These are phyloP conservation scores for Trichoderma polysporum DNA, from an alignment of 2,329 filamentous ascomycete genomes.

Conservation along the genomic window DNA sequence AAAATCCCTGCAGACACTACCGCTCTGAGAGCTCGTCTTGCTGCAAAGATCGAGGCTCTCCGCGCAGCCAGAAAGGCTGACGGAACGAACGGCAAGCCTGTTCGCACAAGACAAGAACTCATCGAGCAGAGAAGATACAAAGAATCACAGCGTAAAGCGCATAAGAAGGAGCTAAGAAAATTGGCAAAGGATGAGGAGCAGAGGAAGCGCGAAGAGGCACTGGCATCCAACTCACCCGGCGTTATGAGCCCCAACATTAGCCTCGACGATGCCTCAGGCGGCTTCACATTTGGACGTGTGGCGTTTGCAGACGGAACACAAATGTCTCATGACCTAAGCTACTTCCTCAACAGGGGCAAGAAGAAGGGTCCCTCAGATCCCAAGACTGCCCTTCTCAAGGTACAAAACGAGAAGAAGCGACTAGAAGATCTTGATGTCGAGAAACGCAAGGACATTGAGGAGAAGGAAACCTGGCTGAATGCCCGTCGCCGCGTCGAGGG, in stretches of 20 bases:
- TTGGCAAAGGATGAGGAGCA: slow-evolving; percentile 81
- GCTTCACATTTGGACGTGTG: slow-evolving; percentile 89
- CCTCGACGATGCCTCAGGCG: slow-evolving; percentile 54
- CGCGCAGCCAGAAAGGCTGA: slow-evolving; percentile 86
- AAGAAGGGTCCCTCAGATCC: slow-evolving; percentile 82
- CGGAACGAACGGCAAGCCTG: slow-evolving; percentile 71
- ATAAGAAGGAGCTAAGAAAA: slow-evolving; percentile 81
- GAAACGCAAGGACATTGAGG: slow-evolving; percentile 82
- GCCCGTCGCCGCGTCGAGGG: slow-evolving; percentile 87
- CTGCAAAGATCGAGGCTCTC: slow-evolving; percentile 79
- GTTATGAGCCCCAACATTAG: slow-evolving; percentile 57
- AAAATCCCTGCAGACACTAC: slow-evolving; percentile 70
- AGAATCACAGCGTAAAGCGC: slow-evolving; percentile 79
- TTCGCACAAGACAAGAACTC: slow-evolving; percentile 84
- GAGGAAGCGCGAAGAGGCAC: slow-evolving; percentile 59
- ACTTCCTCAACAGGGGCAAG: slow-evolving; percentile 54
- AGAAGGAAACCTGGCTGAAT: slow-evolving; percentile 93
- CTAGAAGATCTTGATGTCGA: slow-evolving; percentile 71
- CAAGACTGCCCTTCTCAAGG: slow-evolving; percentile 79
- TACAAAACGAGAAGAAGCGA: slow-evolving; percentile 82
- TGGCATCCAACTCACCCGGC: slow-evolving; percentile 62
- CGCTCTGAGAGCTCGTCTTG: slow-evolving; percentile 73
- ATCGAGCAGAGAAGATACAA: slow-evolving; percentile 87
- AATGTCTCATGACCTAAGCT: slow-evolving; percentile 70
- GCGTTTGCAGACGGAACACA: slow-evolving; percentile 83